Evolutionary conservation across 169 alveolate species (phyloP).

Genomic region (Plasmodium knowlesi): DNA sequence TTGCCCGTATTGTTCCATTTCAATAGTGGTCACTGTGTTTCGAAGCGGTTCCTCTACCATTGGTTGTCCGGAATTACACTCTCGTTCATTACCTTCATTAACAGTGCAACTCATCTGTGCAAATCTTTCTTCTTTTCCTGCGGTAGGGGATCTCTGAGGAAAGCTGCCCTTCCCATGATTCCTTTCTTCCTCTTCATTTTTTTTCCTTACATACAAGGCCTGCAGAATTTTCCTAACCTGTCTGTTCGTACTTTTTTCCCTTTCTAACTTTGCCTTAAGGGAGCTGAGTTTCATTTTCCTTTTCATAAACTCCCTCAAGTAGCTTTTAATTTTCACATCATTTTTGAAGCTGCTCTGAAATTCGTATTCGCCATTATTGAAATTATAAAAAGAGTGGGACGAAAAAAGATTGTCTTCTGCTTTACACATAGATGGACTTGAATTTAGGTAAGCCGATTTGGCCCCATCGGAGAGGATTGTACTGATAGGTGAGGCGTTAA

Average conservation of each 20-base stretch:
- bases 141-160: not conserved
- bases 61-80: not conserved
- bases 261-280: slow-evolving; percentile 1
- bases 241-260: slow-evolving; percentile 26
- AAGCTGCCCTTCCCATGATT: not conserved
- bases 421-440: not conserved
- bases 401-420: not conserved
- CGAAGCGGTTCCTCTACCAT: not conserved
- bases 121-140: not conserved
- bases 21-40: not conserved
- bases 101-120: not conserved
- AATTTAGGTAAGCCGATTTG: not conserved
- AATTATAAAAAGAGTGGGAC: not conserved
- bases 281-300: slow-evolving; percentile 26
- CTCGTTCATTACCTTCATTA: not conserved
- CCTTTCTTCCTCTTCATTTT: slow-evolving; percentile 28
- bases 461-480: slow-evolving; percentile 4
- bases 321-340: slow-evolving; percentile 20
- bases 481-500: not conserved
- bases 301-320: slow-evolving; percentile 23
- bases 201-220: slow-evolving; percentile 29
- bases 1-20: not conserved
- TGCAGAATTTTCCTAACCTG: slow-evolving; percentile 28
- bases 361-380: not conserved
- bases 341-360: slow-evolving; percentile 15